These are phyloP conservation scores for Apostasia shenzhenica DNA, from an alignment of 106 monocot genomes.

Conservation along the genomic window DNA sequence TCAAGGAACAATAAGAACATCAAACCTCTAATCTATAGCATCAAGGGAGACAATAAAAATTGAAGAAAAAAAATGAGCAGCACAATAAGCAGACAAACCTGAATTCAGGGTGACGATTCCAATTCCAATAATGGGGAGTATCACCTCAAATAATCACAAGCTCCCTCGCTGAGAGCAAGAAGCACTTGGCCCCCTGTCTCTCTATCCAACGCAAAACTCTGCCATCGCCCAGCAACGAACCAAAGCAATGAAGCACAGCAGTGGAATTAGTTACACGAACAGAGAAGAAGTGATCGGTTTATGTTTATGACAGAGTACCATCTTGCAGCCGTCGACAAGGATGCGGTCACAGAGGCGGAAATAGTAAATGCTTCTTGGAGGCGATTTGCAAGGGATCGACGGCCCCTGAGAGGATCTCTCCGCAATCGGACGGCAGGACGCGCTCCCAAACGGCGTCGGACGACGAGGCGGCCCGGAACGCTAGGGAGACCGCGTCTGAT, in stretches of 20 bases:
- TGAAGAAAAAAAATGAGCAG: too few relatives aligned
- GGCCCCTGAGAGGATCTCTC: conserved; percentile 17
- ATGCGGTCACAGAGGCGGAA: conserved; percentile 17
- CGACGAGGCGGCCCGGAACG: conserved; percentile 20
- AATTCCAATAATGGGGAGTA: conserved; percentile 35
- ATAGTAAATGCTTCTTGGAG: conserved; percentile 4
- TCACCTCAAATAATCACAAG: conserved; percentile 41
- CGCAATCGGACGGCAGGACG: conserved; percentile 30
- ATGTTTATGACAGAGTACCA: conserved; percentile 4
- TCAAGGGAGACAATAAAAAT: too few relatives aligned
- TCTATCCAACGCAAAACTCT: conserved; percentile 52
- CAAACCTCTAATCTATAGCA: too few relatives aligned
- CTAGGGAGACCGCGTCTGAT: conserved; percentile 9
- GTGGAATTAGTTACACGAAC: background rate
- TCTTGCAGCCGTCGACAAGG: conserved; percentile 38
- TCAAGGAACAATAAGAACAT: too few relatives aligned
- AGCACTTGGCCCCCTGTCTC: conserved; percentile 47
- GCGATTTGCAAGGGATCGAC: background rate
- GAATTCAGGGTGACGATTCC: conserved; percentile 3
- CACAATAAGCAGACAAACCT: too few relatives aligned
- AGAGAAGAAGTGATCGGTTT: background rate
- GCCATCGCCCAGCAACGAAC: background rate
- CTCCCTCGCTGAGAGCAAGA: conserved; percentile 35
- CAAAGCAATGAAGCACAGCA: background rate
- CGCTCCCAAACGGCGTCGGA: conserved; percentile 29